These are phyloP conservation scores for Fusarium incarnatum DNA, from an alignment of 2,329 filamentous ascomycete genomes.

Conservation along the genomic window DNA sequence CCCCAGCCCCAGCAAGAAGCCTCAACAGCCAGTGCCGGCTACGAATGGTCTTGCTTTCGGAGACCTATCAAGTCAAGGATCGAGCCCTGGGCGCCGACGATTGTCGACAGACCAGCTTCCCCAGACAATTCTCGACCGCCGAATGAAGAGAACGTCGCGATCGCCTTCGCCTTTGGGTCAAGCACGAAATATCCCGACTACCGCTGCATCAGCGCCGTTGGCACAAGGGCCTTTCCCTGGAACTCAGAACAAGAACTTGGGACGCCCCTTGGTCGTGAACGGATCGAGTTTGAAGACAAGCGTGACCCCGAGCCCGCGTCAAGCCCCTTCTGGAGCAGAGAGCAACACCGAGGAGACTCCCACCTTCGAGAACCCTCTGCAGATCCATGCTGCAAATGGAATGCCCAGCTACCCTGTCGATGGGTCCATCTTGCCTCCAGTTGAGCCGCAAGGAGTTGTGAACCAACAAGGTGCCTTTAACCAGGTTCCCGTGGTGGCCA, in stretches of 20 bases:
- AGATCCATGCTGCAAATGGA: constrained; percentile 40
- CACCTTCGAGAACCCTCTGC: constrained; percentile 47
- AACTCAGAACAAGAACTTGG: constrained; percentile 49
- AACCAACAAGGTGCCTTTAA: constrained; percentile 40
- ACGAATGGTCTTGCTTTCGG: constrained; percentile 60
- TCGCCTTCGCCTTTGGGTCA: constrained; percentile 69
- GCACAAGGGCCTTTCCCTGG: constrained; percentile 54
- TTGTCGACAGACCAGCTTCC: constrained; percentile 66
- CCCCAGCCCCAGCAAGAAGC: constrained; percentile 45
- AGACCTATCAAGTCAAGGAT: constrained; percentile 55
- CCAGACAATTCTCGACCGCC: constrained; percentile 64
- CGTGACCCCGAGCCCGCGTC: constrained; percentile 44
- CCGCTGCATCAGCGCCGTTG: constrained; percentile 56
- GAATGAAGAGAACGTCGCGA: constrained; percentile 65
- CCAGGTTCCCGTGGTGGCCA: constrained; percentile 51
- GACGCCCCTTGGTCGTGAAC: constrained; percentile 66
- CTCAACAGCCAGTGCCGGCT: constrained; percentile 44
- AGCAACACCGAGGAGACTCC: constrained; percentile 40
- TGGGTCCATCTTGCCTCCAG: constrained; percentile 13
- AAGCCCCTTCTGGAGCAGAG: constrained; percentile 24
- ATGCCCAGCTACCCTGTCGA: constrained; percentile 30
- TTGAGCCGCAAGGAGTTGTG: constrained; percentile 24
- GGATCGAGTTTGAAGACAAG: constrained; percentile 57
- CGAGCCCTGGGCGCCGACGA: constrained; percentile 57
- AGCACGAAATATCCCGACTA: constrained; percentile 57